A percentile compares a stretch with the other conserved stretches of the same genome.
phyloP scores from a whole-genome alignment of 306 rosid genomes.

The Cucurbita pepo region DNA sequence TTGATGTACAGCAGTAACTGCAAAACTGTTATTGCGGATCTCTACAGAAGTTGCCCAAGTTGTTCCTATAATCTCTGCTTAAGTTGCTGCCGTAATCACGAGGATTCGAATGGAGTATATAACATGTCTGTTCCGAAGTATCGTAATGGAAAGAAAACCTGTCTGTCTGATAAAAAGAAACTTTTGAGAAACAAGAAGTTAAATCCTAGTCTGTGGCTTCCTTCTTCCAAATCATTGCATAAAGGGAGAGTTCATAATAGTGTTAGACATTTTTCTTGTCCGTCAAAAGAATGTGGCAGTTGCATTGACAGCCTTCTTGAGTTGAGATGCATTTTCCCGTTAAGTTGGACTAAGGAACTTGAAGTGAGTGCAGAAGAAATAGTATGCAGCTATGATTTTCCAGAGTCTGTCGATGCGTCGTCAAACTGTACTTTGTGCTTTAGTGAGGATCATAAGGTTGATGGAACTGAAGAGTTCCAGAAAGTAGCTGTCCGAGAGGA shows the following conservation, averaged over 20 bases:
- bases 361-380: conserved; percentile 89
- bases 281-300: conserved; percentile 47
- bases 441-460: conserved; percentile 30
- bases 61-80: conserved; percentile 81
- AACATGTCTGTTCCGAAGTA: conserved; percentile 15
- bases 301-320: conserved; percentile 68
- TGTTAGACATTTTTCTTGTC: conserved; percentile 35
- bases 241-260: conserved; percentile 29
- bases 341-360: conserved; percentile 65
- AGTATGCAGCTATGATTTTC: conserved; percentile 95
- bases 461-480: conserved; percentile 30
- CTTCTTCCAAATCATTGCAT: conserved; percentile 21
- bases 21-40: conserved; percentile 59
- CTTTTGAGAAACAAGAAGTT: conserved; percentile 23
- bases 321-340: conserved; percentile 52
- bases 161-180: conserved; percentile 17
- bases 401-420: conserved; percentile 59
- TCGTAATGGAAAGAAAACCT: conserved; percentile 21
- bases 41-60: conserved; percentile 80
- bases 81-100: conserved; percentile 49
- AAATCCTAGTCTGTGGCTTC: conserved; percentile 16
- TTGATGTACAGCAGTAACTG: conserved; percentile 61
- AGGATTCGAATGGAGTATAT: conserved; percentile 21
- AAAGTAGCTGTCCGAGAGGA: conserved; percentile 61
- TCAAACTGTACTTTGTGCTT: conserved; percentile 59